A percentile compares a stretch with the other conserved stretches of the same genome.
Evolutionary conservation across 192 early-diverging fungal species (phyloP).

Genomic region (Linderina pennispora): DNA sequence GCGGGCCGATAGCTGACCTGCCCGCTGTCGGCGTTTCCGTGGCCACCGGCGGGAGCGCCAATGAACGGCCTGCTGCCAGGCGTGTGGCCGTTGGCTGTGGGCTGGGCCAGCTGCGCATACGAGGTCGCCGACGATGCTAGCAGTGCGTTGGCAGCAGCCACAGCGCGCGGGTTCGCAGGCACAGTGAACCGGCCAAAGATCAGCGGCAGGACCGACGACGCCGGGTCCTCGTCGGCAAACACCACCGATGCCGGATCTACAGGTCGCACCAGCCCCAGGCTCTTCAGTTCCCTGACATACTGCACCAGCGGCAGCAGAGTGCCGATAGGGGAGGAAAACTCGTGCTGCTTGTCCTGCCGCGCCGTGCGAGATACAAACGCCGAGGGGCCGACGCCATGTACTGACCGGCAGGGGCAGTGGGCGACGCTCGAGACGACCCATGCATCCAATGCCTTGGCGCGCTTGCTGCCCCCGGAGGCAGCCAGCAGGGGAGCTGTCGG

Average conservation of each 20-base stretch:
- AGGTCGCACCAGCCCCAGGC: slow-evolving; percentile 29
- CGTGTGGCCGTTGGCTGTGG: slow-evolving; percentile 11
- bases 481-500: background rate
- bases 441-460: slow-evolving; percentile 11
- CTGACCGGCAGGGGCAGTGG: slow-evolving; percentile 35
- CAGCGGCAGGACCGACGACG: slow-evolving; percentile 27
- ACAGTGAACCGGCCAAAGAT: slow-evolving; percentile 40
- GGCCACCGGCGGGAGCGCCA: background rate
- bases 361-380: slow-evolving; percentile 28
- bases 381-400: slow-evolving; percentile 37
- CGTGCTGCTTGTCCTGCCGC: background rate
- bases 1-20: slow-evolving; percentile 1
- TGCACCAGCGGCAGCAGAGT: slow-evolving; percentile 27
- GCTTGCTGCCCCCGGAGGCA: background rate
- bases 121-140: slow-evolving; percentile 24
- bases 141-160: slow-evolving; percentile 29
- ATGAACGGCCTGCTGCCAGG: slow-evolving; percentile 21
- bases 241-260: slow-evolving; percentile 26
- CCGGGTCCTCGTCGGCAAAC: slow-evolving; percentile 14
- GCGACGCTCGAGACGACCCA: slow-evolving; percentile 41
- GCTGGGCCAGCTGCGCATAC: slow-evolving; percentile 16
- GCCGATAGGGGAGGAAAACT: slow-evolving; percentile 14
- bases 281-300: slow-evolving; percentile 20
- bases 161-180: slow-evolving; percentile 25
- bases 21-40: background rate